phyloP scores from a whole-genome alignment of 306 rosid species.

The Betula pendula region DNA sequence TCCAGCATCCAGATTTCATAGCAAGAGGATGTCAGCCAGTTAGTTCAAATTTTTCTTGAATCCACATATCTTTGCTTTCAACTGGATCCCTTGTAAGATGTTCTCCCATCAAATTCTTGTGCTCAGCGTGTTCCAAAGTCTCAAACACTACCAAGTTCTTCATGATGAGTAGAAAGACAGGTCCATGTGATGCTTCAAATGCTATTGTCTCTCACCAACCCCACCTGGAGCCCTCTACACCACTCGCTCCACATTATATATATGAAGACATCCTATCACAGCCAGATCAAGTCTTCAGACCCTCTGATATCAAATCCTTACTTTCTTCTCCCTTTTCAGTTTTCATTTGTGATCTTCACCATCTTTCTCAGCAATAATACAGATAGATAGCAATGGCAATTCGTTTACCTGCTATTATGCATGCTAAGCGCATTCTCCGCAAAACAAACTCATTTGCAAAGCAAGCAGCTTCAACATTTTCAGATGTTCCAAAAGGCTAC shows the following conservation, averaged over 20 bases:
- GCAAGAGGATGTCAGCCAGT: too few relatives aligned
- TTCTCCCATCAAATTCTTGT: not conserved
- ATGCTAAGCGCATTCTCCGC: too few relatives aligned
- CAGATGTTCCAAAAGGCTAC: slow-evolving; percentile 48
- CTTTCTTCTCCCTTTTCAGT: not conserved
- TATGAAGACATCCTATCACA: not conserved
- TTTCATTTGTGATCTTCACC: not conserved
- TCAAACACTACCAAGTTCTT: not conserved
- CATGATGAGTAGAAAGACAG: not conserved
- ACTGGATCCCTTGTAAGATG: not conserved
- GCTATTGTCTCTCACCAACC: not conserved
- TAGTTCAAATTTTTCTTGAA: too few relatives aligned
- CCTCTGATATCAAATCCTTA: slow-evolving; percentile 1
- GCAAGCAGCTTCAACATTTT: slow-evolving; percentile 14
- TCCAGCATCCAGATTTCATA: too few relatives aligned
- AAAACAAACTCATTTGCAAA: not conserved
- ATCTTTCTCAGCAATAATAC: too few relatives aligned
- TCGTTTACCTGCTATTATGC: not conserved
- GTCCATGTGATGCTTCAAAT: slow-evolving; percentile 15
- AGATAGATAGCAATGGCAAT: too few relatives aligned
- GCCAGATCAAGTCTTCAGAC: slow-evolving; percentile 4
- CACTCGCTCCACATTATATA: not conserved
- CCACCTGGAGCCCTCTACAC: not conserved
- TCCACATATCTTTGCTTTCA: too few relatives aligned
- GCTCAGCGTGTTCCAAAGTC: not conserved